Evolutionary conservation across 2,329 filamentous ascomycete genomes (phyloP), one percentile per base, ranked within the genome.

Genomic region (Claviceps monticola): DNA sequence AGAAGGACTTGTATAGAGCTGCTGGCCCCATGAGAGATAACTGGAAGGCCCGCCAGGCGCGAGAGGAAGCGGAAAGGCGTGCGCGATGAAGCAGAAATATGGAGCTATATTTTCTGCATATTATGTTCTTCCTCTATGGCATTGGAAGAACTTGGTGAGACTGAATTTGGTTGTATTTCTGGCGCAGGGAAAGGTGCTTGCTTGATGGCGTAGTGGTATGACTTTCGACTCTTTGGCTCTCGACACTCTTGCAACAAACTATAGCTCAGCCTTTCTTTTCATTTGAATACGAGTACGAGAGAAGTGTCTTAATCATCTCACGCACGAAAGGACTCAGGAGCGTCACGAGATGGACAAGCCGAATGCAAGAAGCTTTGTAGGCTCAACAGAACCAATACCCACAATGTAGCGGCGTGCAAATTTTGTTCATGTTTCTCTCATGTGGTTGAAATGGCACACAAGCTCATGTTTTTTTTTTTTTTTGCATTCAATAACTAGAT

Each of bases 1-100:
- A 95, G 67, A 75, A 86, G 53, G 89, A 98, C 62, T 74, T 98
- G 37, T 75, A 90, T 46, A 75, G 70, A 2, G 75, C 79, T 0
- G 85, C 85, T 29, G 77, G 75, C 39, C 72, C 68, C n/a, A 91
- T 97, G 58, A 82, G 86, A 58, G 78, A 83, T 34, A 82, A 81
- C 14, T 95, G 89, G 83, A 95, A 95, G 68, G 73, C 78, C 56
- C 74, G 80, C 16, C 67, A 71, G 55, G 65, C 65, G 26, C 59
- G 60, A 8, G 51, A 55, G 43, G 60, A 66, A 43, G 59, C 63
- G 46, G 63, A 65, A 29, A 55, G 50, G 45, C 58, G 58, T 7
- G 55, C 46, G n/a, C 49, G 53, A 37, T 57, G 51, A 29, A 23
- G 43, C 23, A 34, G 29, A 19, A 4, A 9, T 23, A n/a, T 26